Conservation (phyloP, 176 grass and related monocot genomes). For the Puya raimondii region DNA sequence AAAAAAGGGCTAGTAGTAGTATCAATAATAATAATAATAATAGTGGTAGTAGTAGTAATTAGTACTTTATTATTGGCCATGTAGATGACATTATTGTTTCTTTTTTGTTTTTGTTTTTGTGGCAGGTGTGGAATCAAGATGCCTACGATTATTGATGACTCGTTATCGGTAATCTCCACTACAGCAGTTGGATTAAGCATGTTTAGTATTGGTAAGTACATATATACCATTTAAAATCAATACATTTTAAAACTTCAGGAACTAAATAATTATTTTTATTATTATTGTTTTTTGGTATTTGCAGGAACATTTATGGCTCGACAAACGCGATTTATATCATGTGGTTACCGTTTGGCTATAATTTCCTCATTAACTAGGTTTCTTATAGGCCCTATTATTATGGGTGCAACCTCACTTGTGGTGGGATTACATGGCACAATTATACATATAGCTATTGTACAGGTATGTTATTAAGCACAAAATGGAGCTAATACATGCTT, state of each 20-base stretch:
- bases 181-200: conserved; percentile 79
- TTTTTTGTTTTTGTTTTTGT: neutral
- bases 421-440: conserved; percentile 61
- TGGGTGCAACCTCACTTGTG: conserved; percentile 39
- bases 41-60: too few species aligned
- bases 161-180: conserved; percentile 40
- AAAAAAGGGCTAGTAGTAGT: too few species aligned
- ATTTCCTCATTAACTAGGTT: conserved; percentile 56
- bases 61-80: too few species aligned
- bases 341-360: conserved; percentile 53
- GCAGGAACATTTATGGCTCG: conserved; percentile 78
- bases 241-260: neutral
- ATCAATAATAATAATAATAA: too few species aligned
- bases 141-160: conserved; percentile 57
- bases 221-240: neutral
- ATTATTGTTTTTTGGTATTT: neutral
- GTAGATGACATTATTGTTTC: neutral
- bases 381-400: conserved; percentile 50
- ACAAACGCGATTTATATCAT: conserved; percentile 53
- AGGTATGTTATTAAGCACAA: conserved; percentile 23
- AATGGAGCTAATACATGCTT: too few species aligned
- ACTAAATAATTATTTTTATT: neutral
- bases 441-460: conserved; percentile 57
- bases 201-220: conserved; percentile 55
- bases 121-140: conserved; percentile 48